Evolutionary conservation across 345 rosid genomes (phyloP).

Genomic region (Murraya paniculata): DNA sequence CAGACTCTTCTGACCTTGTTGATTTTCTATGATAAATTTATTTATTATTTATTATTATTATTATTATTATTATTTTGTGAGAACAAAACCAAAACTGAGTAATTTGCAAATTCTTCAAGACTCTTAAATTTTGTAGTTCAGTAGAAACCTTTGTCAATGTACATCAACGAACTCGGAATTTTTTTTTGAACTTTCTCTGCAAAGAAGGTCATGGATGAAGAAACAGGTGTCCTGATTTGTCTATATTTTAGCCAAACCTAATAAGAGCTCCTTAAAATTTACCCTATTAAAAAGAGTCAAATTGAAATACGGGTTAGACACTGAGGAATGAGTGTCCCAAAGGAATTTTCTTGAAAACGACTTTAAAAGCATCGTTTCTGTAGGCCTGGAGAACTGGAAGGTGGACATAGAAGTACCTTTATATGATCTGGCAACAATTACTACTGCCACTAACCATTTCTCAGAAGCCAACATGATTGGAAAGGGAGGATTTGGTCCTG

Average conservation of each 20-base stretch:
- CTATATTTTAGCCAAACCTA: background rate
- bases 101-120: background rate
- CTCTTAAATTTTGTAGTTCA: background rate
- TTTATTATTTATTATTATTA: no score
- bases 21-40: background rate
- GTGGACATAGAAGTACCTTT: conserved; percentile 25
- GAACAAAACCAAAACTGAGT: background rate
- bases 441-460: conserved; percentile 35
- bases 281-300: background rate
- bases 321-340: background rate
- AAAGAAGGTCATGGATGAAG: background rate
- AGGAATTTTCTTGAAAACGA: background rate
- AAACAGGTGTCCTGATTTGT: background rate
- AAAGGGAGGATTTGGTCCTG: conserved; percentile 42
- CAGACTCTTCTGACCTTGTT: background rate
- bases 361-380: background rate
- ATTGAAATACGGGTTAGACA: background rate
- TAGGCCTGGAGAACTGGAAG: background rate
- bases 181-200: background rate
- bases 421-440: conserved; percentile 24
- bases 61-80: no score
- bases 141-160: background rate
- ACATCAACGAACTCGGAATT: background rate
- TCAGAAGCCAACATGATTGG: conserved; percentile 30
- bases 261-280: background rate